Evolutionary conservation across 2,329 filamentous ascomycete species (phyloP).

Genomic region (Tolypocladium sp.): DNA sequence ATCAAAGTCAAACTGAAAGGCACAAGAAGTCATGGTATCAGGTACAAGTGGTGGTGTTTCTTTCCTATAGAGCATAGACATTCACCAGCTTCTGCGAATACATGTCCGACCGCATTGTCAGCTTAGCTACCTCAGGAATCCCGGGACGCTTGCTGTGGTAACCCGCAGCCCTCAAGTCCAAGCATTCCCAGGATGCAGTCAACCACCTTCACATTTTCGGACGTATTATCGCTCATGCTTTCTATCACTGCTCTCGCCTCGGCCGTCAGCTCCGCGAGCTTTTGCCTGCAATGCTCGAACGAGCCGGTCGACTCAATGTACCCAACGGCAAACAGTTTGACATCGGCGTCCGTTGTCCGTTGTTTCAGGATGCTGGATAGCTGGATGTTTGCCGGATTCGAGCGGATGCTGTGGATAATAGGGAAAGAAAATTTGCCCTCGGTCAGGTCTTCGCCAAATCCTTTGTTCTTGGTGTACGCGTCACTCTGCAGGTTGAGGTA

Average conservation of each 20-base stretch:
- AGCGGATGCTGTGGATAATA: slow-evolving; percentile 5
- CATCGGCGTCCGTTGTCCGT: neutral
- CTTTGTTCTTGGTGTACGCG: slow-evolving; percentile 4
- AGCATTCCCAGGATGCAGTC: neutral
- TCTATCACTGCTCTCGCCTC: neutral
- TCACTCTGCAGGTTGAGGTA: slow-evolving; percentile 4
- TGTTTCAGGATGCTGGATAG: slow-evolving; percentile 4
- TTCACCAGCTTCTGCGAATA: too few relatives aligned
- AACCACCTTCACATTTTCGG: neutral
- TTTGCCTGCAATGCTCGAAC: neutral
- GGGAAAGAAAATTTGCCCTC: slow-evolving; percentile 8
- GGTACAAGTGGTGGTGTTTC: too few relatives aligned
- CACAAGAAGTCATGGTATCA: too few relatives aligned
- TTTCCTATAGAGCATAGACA: too few relatives aligned
- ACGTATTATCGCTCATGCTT: neutral
- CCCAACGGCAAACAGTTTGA: slow-evolving; percentile 2
- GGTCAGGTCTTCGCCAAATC: slow-evolving; percentile 4
- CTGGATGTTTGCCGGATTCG: neutral
- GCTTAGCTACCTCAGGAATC: neutral
- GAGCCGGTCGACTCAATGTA: slow-evolving; percentile 3
- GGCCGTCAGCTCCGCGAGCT: neutral
- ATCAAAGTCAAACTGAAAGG: too few relatives aligned
- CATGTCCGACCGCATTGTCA: neutral
- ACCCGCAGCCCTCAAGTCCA: neutral
- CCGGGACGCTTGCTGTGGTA: neutral